Base-by-base conservation (phyloP, 31 red algal genomes). In the Bonnemaisonia californica region DNA sequence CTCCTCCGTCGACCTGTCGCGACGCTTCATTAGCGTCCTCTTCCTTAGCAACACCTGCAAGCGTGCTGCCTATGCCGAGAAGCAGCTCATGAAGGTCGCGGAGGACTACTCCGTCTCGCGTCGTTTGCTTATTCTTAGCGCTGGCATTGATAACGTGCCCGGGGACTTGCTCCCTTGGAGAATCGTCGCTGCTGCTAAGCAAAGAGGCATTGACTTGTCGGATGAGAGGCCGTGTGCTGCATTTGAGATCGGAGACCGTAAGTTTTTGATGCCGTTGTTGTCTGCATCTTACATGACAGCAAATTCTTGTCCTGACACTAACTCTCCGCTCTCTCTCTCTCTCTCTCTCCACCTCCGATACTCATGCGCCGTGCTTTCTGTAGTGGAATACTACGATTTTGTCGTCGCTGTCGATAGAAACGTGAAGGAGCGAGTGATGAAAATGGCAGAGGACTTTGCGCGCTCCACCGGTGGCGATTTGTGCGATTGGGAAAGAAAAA, bases 351-450 rank as follows among this genome's bases (percentile, higher is more conserved):
- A n/a, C n/a, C n/a, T n/a, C n/a, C n/a, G n/a, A n/a, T n/a, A n/a
- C n/a, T n/a, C n/a, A n/a, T n/a, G n/a, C n/a, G n/a, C 31, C 5
- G n/a, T n/a, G 62, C 16, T 57, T 32, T 18, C 35, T 16, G 26
- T 38, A 86, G 83, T 88, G 62, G 84, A 88, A 24, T 88, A 73
- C 66, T 80, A 88, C 62, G 84, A 88, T 32, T 88, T 79, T 65
- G 74, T 88, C 4, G 74, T 88, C 23, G 84, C 77, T 16, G 74
- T 80, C 13, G 84, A 88, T 42, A 59, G 84, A 5, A 71, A 80
- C 22, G 84, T 88, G n/a, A 54, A 73, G 38, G 84, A 88, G 37
- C 61, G 40, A 30, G 22, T 88, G 8, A 19, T 88, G 73, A 2
- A 12, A 5, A 71, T 79, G 74, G 84, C 84, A 2, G 84, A 79